phyloP scores from a whole-genome alignment of 805 yeast species.

The Candida methanosorbosa region DNA sequence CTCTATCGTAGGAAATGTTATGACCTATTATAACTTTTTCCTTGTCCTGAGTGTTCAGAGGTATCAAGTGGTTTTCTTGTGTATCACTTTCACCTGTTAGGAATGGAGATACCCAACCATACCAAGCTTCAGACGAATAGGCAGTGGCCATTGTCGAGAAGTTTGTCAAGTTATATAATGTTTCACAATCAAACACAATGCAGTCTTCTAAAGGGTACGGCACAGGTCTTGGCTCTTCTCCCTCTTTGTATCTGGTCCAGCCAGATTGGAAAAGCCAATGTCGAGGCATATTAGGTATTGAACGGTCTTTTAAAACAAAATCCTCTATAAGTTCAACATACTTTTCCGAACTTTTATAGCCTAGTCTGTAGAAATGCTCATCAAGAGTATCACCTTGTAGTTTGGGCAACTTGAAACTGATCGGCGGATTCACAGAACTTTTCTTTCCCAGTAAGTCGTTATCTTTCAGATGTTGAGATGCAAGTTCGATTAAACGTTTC shows the following conservation, averaged over 20 bases:
- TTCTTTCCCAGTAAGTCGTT: conserved; percentile 71
- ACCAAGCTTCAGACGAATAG: conserved; percentile 73
- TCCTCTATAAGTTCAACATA: conserved; percentile 44
- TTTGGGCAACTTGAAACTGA: conserved; percentile 53
- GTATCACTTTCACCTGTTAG: conserved; percentile 44
- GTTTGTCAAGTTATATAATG: conserved; percentile 61
- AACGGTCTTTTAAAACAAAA: conserved; percentile 27
- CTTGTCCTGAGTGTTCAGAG: conserved; percentile 44
- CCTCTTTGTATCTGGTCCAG: conserved; percentile 68
- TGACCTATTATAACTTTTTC: conserved; percentile 76
- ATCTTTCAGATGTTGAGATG: conserved; percentile 47
- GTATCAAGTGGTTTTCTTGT: conserved; percentile 58
- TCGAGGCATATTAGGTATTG: conserved; percentile 27
- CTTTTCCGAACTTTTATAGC: conserved; percentile 48
- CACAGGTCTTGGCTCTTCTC: conserved; percentile 47
- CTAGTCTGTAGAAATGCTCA: conserved; percentile 78
- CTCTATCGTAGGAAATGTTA: conserved; percentile 85
- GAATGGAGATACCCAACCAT: conserved; percentile 90
- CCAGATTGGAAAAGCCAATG: conserved; percentile 60
- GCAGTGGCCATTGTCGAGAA: conserved; percentile 82
- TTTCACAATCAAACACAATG: conserved; percentile 86
- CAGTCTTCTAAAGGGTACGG: conserved; percentile 62
- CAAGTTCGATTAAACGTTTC: conserved; percentile 35
- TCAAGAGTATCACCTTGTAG: conserved; percentile 68
- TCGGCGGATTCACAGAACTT: conserved; percentile 54